These are phyloP conservation scores for Hibiscus tridactylites DNA, from an alignment of 345 rosid species.

Conservation along the genomic window DNA sequence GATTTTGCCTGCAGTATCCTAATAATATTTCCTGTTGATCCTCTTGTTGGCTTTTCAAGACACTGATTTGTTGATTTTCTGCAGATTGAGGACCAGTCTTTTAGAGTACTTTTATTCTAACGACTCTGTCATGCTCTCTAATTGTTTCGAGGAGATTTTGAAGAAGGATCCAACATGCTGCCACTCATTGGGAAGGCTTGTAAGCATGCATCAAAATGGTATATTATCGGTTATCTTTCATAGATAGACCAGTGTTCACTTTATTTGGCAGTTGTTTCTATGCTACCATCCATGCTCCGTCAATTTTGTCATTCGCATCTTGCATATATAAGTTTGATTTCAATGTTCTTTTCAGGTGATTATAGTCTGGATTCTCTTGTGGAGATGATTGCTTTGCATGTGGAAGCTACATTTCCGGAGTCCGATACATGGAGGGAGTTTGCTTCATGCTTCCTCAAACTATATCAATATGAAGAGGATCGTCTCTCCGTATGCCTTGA, in stretches of 20 bases:
- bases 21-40: neutral
- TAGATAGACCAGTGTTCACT: neutral
- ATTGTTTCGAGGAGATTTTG: slow-evolving; percentile 54
- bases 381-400: slow-evolving; percentile 80
- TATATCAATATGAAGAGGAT: slow-evolving; percentile 49
- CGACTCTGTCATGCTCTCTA: slow-evolving; percentile 26
- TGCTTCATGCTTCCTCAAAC: slow-evolving; percentile 51
- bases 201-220: slow-evolving; percentile 54
- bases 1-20: neutral
- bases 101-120: slow-evolving; percentile 43
- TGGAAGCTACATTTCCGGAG: slow-evolving; percentile 52
- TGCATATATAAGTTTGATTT: neutral
- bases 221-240: neutral
- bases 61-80: slow-evolving; percentile 3
- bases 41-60: neutral
- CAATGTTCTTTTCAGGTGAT: slow-evolving; percentile 36
- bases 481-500: slow-evolving; percentile 40
- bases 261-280: neutral
- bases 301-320: neutral
- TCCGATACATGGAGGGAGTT: slow-evolving; percentile 58
- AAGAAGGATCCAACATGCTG: slow-evolving; percentile 65
- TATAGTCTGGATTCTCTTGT: slow-evolving; percentile 42
- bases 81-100: slow-evolving; percentile 56
- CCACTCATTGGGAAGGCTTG: slow-evolving; percentile 47
- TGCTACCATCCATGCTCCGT: neutral